A percentile compares a stretch with the other conserved stretches of the same genome.
phyloP scores from a whole-genome alignment of 192 early-diverging fungal species.

The Allomyces arbusculus region DNA sequence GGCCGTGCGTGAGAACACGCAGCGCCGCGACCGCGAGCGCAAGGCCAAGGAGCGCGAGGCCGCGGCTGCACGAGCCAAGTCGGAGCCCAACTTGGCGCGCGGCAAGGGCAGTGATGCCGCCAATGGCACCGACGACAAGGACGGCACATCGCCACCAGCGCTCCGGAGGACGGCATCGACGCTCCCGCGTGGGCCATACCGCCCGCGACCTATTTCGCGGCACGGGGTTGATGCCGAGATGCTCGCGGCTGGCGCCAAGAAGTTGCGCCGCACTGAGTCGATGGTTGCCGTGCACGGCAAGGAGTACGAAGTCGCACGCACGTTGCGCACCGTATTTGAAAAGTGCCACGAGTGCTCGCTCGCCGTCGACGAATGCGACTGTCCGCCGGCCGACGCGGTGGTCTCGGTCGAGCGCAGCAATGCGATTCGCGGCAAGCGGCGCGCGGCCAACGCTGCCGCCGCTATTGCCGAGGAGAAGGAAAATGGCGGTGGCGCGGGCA shows the following conservation, averaged over 20 bases:
- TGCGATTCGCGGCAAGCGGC: no score
- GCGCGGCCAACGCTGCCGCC: no score
- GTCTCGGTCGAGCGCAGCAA: no score
- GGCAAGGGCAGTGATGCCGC: not conserved
- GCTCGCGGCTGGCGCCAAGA: not conserved
- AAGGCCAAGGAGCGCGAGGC: not conserved
- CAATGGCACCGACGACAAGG: not conserved
- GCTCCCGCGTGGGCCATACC: not conserved
- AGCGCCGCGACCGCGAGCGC: not conserved
- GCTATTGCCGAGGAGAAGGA: no score
- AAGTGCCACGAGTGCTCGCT: no score
- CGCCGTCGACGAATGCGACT: no score
- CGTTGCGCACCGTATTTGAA: no score
- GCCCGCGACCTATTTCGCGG: not conserved
- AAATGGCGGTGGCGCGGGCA: no score
- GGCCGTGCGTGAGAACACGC: not conserved
- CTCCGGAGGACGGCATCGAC: not conserved
- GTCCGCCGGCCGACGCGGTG: no score
- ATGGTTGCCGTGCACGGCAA: not conserved
- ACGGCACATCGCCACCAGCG: not conserved
- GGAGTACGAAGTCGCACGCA: no score
- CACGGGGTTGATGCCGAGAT: not conserved
- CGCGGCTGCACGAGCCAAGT: not conserved
- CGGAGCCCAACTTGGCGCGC: not conserved
- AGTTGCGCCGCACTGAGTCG: not conserved